Conservation (phyloP, 2,329 filamentous ascomycete genomes). For the Diaporthe caulivora region DNA sequence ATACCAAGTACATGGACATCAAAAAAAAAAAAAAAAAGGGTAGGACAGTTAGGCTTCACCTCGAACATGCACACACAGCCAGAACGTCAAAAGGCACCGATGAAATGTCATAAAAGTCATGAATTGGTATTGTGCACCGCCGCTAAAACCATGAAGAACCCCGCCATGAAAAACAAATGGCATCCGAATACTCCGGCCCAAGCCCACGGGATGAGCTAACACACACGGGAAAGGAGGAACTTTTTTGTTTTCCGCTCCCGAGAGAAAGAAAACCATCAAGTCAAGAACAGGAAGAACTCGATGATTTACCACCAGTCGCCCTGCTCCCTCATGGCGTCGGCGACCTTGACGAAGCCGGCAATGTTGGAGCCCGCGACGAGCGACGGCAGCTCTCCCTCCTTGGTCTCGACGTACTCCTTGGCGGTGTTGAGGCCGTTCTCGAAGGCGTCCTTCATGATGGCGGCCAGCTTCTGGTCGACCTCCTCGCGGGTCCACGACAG, state of each 20-base stretch:
- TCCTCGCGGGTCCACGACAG: conserved; percentile 89
- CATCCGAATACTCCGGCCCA: conserved; percentile 24
- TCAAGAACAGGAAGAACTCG: neutral
- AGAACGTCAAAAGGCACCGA: neutral
- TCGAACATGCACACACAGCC: neutral
- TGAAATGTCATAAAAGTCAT: conserved; percentile 1
- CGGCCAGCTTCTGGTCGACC: conserved; percentile 90
- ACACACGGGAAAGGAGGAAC: conserved; percentile 20
- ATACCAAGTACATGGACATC: no score
- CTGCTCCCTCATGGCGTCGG: conserved; percentile 93
- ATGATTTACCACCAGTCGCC: conserved; percentile 84
- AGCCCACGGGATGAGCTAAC: conserved; percentile 22
- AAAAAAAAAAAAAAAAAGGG: no score
- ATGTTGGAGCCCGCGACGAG: conserved; percentile 96
- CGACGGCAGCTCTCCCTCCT: conserved; percentile 87
- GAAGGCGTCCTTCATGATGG: conserved; percentile 96
- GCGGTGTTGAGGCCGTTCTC: conserved; percentile 89
- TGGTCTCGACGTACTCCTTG: conserved; percentile 84
- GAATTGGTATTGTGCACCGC: conserved; percentile 29
- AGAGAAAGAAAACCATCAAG: neutral
- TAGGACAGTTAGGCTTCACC: neutral
- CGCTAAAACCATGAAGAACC: conserved; percentile 25
- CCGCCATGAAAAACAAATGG: conserved; percentile 11
- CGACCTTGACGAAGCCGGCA: conserved; percentile 97
- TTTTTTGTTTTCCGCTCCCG: conserved; percentile 17